Percentiles rank a stretch among this genome's conserved stretches.
Evolutionary conservation across 208 protist genomes (phyloP).

Genomic region (Leishmania turanica): DNA sequence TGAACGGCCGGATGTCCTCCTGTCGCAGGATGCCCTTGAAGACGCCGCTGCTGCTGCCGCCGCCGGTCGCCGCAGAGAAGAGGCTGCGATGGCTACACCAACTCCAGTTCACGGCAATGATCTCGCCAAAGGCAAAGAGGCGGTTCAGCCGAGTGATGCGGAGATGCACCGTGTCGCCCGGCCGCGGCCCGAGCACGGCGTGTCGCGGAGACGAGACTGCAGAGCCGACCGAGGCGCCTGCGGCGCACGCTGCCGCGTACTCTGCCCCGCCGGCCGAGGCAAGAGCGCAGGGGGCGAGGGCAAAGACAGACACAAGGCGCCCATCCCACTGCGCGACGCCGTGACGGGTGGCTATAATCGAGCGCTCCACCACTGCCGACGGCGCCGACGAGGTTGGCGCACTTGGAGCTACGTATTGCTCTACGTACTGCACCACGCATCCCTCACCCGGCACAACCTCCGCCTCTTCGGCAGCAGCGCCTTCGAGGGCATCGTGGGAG

Average conservation of each 20-base stretch:
- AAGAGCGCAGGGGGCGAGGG: constrained; percentile 6
- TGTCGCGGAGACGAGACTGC: neutral
- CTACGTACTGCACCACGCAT: constrained; percentile 51
- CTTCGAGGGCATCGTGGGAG: neutral
- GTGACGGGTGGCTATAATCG: constrained; percentile 47
- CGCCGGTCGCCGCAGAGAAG: neutral
- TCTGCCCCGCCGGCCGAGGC: neutral
- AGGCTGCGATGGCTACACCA: constrained; percentile 59
- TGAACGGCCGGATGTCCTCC: constrained; percentile 81
- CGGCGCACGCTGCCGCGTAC: neutral
- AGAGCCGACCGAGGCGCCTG: neutral
- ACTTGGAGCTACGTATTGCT: neutral
- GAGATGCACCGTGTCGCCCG: constrained; percentile 62
- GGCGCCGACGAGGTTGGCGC: neutral
- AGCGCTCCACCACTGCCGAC: constrained; percentile 13
- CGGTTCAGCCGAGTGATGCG: constrained; percentile 64
- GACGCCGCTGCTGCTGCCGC: constrained; percentile 10
- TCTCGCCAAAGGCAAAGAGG: constrained; percentile 63
- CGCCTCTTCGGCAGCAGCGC: neutral
- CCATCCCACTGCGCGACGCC: constrained; percentile 82
- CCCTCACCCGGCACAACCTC: constrained; percentile 55
- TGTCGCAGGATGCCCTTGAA: constrained; percentile 72
- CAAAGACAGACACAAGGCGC: constrained; percentile 49
- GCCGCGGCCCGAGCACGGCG: constrained; percentile 52
- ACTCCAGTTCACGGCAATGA: constrained; percentile 66